phyloP scores from a whole-genome alignment of 768 basidiomycete genomes.

The Xerocomus brunneocitrinus region DNA sequence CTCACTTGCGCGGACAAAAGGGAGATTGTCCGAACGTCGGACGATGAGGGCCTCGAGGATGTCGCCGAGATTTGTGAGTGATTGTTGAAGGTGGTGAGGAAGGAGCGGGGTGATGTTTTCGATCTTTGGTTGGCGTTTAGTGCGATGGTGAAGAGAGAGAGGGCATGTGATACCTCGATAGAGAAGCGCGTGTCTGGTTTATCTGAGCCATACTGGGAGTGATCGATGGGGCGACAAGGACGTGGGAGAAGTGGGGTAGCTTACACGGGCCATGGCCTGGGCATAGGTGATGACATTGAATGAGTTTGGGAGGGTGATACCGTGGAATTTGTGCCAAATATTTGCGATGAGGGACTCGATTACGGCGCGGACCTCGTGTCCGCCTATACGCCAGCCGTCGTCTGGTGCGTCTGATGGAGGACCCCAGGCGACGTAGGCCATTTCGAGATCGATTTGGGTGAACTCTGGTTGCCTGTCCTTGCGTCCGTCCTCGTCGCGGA shows the following conservation, averaged over 20 bases:
- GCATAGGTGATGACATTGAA: conserved; percentile 86
- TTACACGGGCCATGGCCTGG: conserved; percentile 85
- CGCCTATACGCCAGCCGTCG: conserved; percentile 79
- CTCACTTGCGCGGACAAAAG: conserved; percentile 29
- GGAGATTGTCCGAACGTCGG: conserved; percentile 23
- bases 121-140: conserved; percentile 28
- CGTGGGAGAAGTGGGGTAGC: conserved; percentile 23
- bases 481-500: conserved; percentile 92
- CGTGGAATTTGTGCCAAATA: conserved; percentile 74
- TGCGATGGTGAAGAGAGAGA: conserved; percentile 1
- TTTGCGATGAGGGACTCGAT: conserved; percentile 69
- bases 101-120: conserved; percentile 31
- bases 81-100: conserved; percentile 22
- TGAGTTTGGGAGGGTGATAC: conserved; percentile 49
- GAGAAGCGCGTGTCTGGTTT: conserved; percentile 91
- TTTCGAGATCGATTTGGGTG: conserved; percentile 94
- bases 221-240: conserved; percentile 16
- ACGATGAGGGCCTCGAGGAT: conserved; percentile 32
- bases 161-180: conserved; percentile 60
- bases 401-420: conserved; percentile 11
- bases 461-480: conserved; percentile 97
- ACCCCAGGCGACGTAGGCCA: conserved; percentile 91
- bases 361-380: conserved; percentile 71
- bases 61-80: conserved; percentile 24
- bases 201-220: conserved; percentile 81